A percentile compares a stretch with the other conserved stretches of the same genome.
Conservation (phyloP, 768 basidiomycete species). For the Lyophyllum semitale region DNA sequence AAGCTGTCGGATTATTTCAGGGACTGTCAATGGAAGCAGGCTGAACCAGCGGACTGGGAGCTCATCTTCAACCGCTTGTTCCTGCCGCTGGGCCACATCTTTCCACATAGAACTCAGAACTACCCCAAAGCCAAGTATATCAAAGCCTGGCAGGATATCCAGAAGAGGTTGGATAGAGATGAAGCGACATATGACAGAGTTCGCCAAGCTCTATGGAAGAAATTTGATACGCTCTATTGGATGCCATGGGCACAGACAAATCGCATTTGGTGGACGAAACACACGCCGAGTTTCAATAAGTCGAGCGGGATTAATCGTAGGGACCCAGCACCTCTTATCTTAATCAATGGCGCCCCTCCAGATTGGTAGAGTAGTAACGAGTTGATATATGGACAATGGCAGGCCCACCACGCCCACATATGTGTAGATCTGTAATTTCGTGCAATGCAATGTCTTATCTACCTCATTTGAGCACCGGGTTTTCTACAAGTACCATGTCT, state of each 20-base stretch:
- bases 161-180: not conserved
- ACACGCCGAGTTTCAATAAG: not conserved
- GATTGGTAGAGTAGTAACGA: no score
- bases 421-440: no score
- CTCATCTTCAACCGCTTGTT: not conserved
- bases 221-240: not conserved
- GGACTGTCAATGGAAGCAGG: conserved; percentile 15
- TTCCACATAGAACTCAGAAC: no score
- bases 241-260: not conserved
- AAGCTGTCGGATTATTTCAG: conserved; percentile 16
- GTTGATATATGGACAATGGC: no score
- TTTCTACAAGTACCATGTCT: no score
- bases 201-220: not conserved
- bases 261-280: not conserved
- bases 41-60: not conserved
- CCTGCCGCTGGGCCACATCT: no score
- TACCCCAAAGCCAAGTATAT: not conserved
- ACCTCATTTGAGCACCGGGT: no score
- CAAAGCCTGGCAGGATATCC: not conserved
- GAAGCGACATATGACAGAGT: not conserved
- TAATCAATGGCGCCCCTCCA: no score
- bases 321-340: not conserved
- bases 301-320: not conserved
- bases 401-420: no score
- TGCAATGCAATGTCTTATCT: no score